phyloP scores from a whole-genome alignment of 2,329 filamentous ascomycete genomes.

The Hirsutella minnesotensis region DNA sequence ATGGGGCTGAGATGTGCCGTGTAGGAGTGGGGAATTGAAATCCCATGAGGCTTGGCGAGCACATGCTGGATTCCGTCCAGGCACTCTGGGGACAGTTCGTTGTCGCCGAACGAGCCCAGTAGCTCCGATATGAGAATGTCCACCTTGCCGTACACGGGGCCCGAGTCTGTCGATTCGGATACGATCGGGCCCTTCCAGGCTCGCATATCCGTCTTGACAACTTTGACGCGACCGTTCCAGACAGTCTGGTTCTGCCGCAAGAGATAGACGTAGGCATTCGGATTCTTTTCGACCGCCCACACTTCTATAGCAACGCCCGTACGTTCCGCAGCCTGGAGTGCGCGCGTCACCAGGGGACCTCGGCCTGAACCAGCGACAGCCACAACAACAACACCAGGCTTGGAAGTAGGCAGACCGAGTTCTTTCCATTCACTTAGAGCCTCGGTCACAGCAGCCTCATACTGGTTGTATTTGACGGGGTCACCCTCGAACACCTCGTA shows the following conservation, averaged over 20 bases:
- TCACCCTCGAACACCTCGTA: conserved; percentile 99
- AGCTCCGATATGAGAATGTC: conserved; percentile 93
- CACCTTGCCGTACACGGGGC: conserved; percentile 50
- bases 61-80: conserved; percentile 92
- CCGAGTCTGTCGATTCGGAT: conserved; percentile 26
- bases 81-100: conserved; percentile 93
- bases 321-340: conserved; percentile 64
- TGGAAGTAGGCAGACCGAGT: conserved; percentile 60
- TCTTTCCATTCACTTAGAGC: conserved; percentile 71
- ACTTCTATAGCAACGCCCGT: conserved; percentile 71
- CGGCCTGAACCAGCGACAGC: conserved; percentile 90
- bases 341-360: conserved; percentile 81
- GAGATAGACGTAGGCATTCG: conserved; percentile 89
- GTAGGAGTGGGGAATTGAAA: conserved; percentile 89
- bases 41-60: conserved; percentile 64
- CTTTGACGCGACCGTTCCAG: conserved; percentile 72
- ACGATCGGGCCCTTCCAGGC: conserved; percentile 76
- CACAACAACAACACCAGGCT: conserved; percentile 62
- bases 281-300: conserved; percentile 96
- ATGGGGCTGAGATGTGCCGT: conserved; percentile 91
- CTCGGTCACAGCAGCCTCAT: conserved; percentile 71
- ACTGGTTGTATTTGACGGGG: conserved; percentile 94
- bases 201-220: conserved; percentile 96
- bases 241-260: conserved; percentile 70
- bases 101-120: conserved; percentile 90